Evolutionary conservation across 2,329 filamentous ascomycete genomes (phyloP).

Genomic region (Botrytis elliptica): DNA sequence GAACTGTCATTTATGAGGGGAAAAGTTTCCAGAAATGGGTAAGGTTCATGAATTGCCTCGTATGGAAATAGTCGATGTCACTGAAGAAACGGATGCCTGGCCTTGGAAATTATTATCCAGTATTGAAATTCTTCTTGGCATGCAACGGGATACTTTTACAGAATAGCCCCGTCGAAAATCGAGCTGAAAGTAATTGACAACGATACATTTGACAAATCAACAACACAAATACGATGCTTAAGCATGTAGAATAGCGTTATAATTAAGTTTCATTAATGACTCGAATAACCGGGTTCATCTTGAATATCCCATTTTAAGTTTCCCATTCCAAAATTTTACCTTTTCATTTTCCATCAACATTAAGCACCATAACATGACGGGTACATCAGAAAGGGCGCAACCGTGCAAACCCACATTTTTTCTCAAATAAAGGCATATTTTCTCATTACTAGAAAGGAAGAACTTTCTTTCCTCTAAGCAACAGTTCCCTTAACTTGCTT

Average conservation of each 20-base stretch:
- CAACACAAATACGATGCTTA: background rate
- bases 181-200: background rate
- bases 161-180: background rate
- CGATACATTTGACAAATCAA: background rate
- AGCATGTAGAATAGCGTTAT: background rate
- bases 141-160: background rate
- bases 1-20: background rate
- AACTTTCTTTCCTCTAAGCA: slow-evolving; percentile 23
- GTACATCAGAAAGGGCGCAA: background rate
- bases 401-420: background rate
- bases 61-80: background rate
- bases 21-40: background rate
- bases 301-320: background rate
- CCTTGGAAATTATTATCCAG: background rate
- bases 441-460: too few relatives aligned
- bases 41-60: background rate
- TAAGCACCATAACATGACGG: background rate
- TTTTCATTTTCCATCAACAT: background rate
- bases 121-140: background rate
- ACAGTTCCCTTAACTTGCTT: slow-evolving; percentile 33
- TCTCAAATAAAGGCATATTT: background rate
- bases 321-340: background rate
- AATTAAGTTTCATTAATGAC: background rate
- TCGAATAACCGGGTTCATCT: background rate
- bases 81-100: background rate